Percentiles rank a stretch among this genome's conserved stretches.
Evolutionary conservation across 768 basidiomycete genomes (phyloP).

Genomic region (Agrocybe praecox): DNA sequence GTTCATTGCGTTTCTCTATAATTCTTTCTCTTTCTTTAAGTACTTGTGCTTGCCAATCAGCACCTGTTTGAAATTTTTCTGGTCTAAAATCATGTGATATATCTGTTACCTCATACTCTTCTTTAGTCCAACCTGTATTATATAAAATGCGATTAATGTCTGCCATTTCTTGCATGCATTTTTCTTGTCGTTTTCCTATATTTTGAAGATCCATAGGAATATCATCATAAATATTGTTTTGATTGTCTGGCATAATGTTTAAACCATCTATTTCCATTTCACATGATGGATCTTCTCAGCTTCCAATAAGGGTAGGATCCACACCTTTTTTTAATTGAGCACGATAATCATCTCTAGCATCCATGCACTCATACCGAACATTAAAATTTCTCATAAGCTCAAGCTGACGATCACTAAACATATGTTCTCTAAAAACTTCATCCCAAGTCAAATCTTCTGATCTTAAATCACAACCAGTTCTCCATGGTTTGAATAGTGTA

Average conservation of each 20-base stretch:
- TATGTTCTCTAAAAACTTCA: conserved; percentile 16
- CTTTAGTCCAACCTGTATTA: neutral
- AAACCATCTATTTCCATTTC: neutral
- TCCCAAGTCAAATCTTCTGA: conserved; percentile 18
- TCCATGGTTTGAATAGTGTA: conserved; percentile 31
- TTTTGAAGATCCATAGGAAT: conserved; percentile 1
- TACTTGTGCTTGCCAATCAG: conserved; percentile 14
- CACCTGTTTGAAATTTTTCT: neutral
- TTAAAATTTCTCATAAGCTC: conserved; percentile 29
- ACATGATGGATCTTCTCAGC: neutral
- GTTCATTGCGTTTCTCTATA: conserved; percentile 8
- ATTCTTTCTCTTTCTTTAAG: conserved; percentile 4
- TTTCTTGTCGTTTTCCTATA: neutral
- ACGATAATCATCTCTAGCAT: conserved; percentile 32
- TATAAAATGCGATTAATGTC: neutral
- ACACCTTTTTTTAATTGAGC: conserved; percentile 15
- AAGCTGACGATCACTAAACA: conserved; percentile 16
- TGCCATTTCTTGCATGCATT: neutral
- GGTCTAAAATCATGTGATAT: no score
- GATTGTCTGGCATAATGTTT: neutral
- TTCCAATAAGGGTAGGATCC: neutral
- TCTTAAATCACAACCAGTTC: conserved; percentile 20
- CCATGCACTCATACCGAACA: conserved; percentile 34
- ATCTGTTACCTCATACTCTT: no score
- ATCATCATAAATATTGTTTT: conserved; percentile 1